Conservation (phyloP, 2,329 filamentous ascomycete species). For the Colletotrichum viniferum region DNA sequence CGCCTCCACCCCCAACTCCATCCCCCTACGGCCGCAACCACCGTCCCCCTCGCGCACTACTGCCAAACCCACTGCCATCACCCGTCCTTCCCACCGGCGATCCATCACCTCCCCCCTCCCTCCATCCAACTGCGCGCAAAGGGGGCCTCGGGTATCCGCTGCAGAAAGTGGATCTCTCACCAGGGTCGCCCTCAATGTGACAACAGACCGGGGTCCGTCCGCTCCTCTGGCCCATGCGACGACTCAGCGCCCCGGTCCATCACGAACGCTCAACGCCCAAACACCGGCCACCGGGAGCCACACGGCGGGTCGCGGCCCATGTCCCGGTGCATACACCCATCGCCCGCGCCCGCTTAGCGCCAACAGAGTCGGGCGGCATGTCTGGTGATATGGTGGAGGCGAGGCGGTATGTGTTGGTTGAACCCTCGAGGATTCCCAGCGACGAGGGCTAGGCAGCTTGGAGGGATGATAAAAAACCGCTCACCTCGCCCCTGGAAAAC, state of each 20-base stretch:
- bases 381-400: not conserved
- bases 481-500: not conserved
- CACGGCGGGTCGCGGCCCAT: not conserved
- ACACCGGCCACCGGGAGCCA: not conserved
- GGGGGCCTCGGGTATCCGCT: not conserved
- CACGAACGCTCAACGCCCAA: not conserved
- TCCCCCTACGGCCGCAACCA: not conserved
- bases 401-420: not conserved
- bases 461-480: not conserved
- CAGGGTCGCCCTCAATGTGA: not conserved
- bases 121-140: not conserved
- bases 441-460: not conserved
- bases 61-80: not conserved
- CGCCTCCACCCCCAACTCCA: not conserved
- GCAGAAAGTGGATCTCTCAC: not conserved
- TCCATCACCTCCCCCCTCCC: not conserved
- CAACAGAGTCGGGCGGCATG: not conserved
- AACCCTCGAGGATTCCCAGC: not conserved
- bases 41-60: not conserved
- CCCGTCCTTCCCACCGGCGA: not conserved
- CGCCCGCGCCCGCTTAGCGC: not conserved
- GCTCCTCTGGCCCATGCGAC: not conserved
- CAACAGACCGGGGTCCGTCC: not conserved
- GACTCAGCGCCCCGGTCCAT: not conserved
- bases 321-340: not conserved